Base-by-base conservation (phyloP, 805 yeast species). In the Hyphopichia homilentoma region DNA sequence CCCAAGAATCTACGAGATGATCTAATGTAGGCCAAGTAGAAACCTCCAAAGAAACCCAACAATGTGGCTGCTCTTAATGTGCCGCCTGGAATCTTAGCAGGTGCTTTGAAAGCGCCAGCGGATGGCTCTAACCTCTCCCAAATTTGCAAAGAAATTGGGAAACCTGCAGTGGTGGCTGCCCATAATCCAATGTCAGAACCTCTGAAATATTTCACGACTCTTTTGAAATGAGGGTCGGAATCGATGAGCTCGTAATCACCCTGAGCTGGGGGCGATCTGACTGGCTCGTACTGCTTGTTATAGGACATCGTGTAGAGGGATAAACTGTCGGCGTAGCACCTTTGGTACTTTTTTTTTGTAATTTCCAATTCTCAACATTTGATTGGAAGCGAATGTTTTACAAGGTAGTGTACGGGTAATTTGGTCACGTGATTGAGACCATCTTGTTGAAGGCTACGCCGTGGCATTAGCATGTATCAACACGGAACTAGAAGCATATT, bases 1-100 rank as follows among this genome's bases (percentile, higher is more conserved):
- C 95, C 95, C 71, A 81, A 77, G 61, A 85, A 85, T 52, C 95
- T 73, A 54, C 73, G 70, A 16, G 81, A 65, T 7, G 89, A 78
- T 39, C 75, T 65, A 29, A 73, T 73, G 59, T 84, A 86, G 23
- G 88, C 83, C 32, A 77, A 60, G 40, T 78, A 59, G 55, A 86
- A 85, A 1, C 95, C 95, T 33, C 88, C 89, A 32, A 73, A 48
- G 21, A 73, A 57, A 7, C 95, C 95, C 32, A 84, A 54, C 31
- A 75, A 51, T 1, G 77, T 64, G 26, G 84, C 75, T 11, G 75
- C 71, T 59, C 90, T 73, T 45, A 82, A 52, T 6, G 72, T 65
- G 39, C 71, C 61, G 13, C 75, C 70, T 12, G 81, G 73, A 16
- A 83, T 74, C 48, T 65, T 73, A 23, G 60, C 66, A 57, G 73